Evolutionary conservation across 257 asterid species (phyloP), one percentile per base, ranked within the genome.

Genomic region (Cruciata laevipes): DNA sequence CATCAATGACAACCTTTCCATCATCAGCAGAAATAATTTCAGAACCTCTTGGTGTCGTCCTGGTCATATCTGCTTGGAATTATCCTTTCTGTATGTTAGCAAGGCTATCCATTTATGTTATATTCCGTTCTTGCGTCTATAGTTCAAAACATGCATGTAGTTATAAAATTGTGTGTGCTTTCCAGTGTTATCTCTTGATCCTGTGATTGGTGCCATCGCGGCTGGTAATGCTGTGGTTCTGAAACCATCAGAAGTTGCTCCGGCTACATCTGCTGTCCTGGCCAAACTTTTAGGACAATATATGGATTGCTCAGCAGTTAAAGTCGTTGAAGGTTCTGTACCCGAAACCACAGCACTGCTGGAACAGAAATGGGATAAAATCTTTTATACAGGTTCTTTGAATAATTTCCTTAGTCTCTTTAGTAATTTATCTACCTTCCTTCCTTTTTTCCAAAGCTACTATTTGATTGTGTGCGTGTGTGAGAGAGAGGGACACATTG

Each of bases 1-100:
- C 96, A 30, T 44, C 91, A 23, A 71, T 88, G 74, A 65, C 86
- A 64, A 82, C 88, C 24, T 88, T 73, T 74, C 97, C 99, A 1
- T 85, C 99, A 37, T 81, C 95, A 40, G 99, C 86, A 24, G 83
- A 86, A 79, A 81, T 93, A 77, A 87, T 93, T 33, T 65, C 97
- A 20, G 99, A 93, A 80, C 97, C 99, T 40, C 71, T 88, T 20
- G 97, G 99, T 3, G 96, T 82, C 24, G 81, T 84, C 53, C 72
- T 93, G 74, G 82, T 93, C 68, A 83, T 93, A 80, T 86, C 97
- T 52, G 79, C 99, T 47, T 93, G 99, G 99, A 93, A 93, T 69
- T 93, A 88, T 78, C 99, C 99, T 18, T 81, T 90, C 68, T 33
- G 99, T 93, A 85, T 24, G 99, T 85, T 42, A n/a, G 53, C 21